Percentiles rank a stretch among this genome's conserved stretches.
Evolutionary conservation across 1,139 yeast genomes (phyloP).

Genomic region (Casaregolazyma suthepensis): DNA sequence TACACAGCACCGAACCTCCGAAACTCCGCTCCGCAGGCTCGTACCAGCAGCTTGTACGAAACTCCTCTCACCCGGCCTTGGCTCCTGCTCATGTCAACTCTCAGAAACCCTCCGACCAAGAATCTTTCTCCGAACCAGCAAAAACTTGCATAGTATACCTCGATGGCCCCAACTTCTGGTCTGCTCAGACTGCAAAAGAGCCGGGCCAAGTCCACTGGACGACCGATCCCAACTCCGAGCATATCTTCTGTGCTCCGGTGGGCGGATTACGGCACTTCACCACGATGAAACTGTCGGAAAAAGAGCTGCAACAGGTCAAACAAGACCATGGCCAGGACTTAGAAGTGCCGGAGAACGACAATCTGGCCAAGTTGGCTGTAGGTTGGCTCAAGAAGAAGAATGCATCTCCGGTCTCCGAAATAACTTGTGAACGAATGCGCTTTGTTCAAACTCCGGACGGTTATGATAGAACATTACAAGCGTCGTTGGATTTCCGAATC

Average conservation of each 20-base stretch:
- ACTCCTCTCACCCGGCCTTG: neutral
- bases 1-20: constrained; percentile 11
- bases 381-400: constrained; percentile 33
- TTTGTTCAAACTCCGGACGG: constrained; percentile 20
- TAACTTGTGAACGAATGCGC: constrained; percentile 28
- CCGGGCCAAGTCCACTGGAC: constrained; percentile 36
- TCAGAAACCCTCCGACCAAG: neutral
- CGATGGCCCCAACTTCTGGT: constrained; percentile 34
- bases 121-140: neutral
- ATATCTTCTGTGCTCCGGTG: constrained; percentile 41
- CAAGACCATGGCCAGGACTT: constrained; percentile 14
- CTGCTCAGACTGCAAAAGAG: constrained; percentile 32
- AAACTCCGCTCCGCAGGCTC: constrained; percentile 5
- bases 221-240: constrained; percentile 10
- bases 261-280: constrained; percentile 49
- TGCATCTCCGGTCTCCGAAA: constrained; percentile 27
- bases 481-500: constrained; percentile 43
- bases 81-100: constrained; percentile 15
- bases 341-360: constrained; percentile 18
- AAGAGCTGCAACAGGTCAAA: constrained; percentile 29
- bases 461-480: constrained; percentile 28
- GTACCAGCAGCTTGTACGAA: constrained; percentile 1
- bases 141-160: constrained; percentile 26
- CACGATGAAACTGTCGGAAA: constrained; percentile 30
- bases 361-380: constrained; percentile 31